Conservation (phyloP, 1,139 yeast species). For the Geotrichum phurueaensis region DNA sequence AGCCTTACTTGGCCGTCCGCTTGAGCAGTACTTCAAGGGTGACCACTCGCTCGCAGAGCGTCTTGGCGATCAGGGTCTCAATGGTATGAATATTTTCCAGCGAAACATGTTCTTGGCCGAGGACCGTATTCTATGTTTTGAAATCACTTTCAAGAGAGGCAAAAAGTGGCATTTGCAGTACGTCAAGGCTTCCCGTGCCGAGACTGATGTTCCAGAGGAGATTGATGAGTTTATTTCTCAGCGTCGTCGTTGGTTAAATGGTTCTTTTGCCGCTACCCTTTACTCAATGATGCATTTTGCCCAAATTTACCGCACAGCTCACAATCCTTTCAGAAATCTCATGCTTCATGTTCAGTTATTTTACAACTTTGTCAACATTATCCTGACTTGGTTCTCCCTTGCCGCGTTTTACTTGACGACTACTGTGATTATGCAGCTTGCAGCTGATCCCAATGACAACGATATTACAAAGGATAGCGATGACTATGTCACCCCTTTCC, state of each 20-base stretch:
- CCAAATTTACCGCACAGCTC: slow-evolving; percentile 72
- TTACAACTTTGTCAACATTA: slow-evolving; percentile 62
- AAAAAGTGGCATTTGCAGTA: slow-evolving; percentile 84
- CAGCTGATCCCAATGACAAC: slow-evolving; percentile 35
- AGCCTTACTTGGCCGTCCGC: slow-evolving; percentile 77
- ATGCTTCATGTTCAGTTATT: slow-evolving; percentile 69
- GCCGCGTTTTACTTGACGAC: slow-evolving; percentile 79
- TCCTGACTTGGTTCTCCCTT: slow-evolving; percentile 75
- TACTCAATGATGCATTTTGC: slow-evolving; percentile 71
- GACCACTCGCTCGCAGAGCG: slow-evolving; percentile 51
- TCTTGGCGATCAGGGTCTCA: slow-evolving; percentile 44
- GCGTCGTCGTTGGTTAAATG: slow-evolving; percentile 93
- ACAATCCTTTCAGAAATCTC: slow-evolving; percentile 62
- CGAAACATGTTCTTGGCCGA: slow-evolving; percentile 95
- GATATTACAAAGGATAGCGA: not conserved
- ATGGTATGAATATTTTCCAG: slow-evolving; percentile 65
- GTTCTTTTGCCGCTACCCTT: slow-evolving; percentile 92
- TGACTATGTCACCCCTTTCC: slow-evolving; percentile 9
- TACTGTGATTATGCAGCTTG: slow-evolving; percentile 40
- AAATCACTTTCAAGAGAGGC: slow-evolving; percentile 70
- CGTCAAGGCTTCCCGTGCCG: slow-evolving; percentile 86
- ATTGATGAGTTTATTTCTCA: slow-evolving; percentile 83
- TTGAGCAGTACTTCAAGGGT: slow-evolving; percentile 86
- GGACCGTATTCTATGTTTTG: slow-evolving; percentile 92
- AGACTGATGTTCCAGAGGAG: slow-evolving; percentile 90